These are phyloP conservation scores for Fennellomyces sp. DNA, from an alignment of 371 early-diverging fungal species.

Conservation along the genomic window DNA sequence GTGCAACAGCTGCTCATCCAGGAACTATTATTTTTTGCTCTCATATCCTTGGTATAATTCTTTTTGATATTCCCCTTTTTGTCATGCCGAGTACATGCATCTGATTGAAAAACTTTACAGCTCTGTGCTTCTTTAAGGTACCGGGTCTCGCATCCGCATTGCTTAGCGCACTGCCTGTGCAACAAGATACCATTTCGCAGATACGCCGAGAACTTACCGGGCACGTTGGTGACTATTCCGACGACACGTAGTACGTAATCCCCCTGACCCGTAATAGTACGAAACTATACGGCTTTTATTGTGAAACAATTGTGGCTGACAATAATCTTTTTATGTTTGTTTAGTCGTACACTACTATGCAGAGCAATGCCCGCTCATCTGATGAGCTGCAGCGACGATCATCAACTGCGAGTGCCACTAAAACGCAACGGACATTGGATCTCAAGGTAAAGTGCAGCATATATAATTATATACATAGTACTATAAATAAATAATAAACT, in stretches of 20 bases:
- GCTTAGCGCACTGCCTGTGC: constrained; percentile 39
- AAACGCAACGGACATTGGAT: constrained; percentile 3
- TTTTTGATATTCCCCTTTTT: background rate
- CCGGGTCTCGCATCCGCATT: constrained; percentile 53
- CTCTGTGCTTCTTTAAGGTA: constrained; percentile 58
- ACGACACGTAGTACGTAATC: background rate
- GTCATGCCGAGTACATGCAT: background rate
- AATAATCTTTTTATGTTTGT: background rate
- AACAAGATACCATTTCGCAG: constrained; percentile 37
- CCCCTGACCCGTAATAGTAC: too few relatives aligned
- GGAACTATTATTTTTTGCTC: constrained; percentile 59
- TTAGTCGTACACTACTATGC: constrained; percentile 1
- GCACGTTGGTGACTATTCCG: background rate
- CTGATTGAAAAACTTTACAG: constrained; percentile 15
- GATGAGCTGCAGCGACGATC: background rate
- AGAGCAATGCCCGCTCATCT: constrained; percentile 7
- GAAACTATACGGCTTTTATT: background rate
- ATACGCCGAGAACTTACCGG: constrained; percentile 32
- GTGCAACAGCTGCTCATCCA: constrained; percentile 48
- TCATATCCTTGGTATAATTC: constrained; percentile 39
- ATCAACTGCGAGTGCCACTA: background rate
- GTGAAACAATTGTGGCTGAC: background rate
- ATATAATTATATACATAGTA: background rate
- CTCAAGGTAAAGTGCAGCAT: background rate
- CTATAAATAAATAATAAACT: background rate